Evolutionary conservation across 805 yeast species (phyloP), one percentile per base, ranked within the genome.

Genomic region (Candida awuae): DNA sequence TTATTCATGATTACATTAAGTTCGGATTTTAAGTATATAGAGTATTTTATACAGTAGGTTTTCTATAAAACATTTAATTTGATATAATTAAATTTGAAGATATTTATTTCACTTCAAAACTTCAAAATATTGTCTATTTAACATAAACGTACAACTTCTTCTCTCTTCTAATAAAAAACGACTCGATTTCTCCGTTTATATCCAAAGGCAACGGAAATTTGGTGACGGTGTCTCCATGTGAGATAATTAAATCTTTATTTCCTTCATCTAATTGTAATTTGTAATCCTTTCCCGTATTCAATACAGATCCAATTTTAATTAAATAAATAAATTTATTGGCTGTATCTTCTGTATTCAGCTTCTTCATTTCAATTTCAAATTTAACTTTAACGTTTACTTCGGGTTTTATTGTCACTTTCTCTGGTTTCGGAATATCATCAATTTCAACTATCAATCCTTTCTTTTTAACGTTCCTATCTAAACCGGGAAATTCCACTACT

Each of bases 191-290:
- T 8, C 41, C 41, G 2, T 52, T 50, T 5, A 47, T 33, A 4
- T 39, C 34, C 67, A 40, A 42, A 5, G 69, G 69, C 12, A 41
- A 18, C 6, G 45, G 45, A 8, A 70, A 52, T 21, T 59, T 59
- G 8, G 67, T 36, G 20, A 38, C 21, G 5, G 47, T 29, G 36
- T 63, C 61, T 8, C 38, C 28, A 36, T 63, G 59, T n/a, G 53
- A 51, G 14, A 70, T 31, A 1, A 58, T 32, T 9, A 71, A 29
- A 1, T 58, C 52, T 38, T 64, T 61, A 2, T 53, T 46, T 0
- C 38, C 29, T 2, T 45, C n/a, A 33, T 60, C 53, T 25, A 62
- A 55, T 3, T 46, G 32, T 8, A 71, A 38, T 3, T 52, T 42
- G 38, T 66, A 63, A 41, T 67, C 68, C 7, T 55, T 39, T 2